Conservation (phyloP, 2,329 filamentous ascomycete genomes). For the Aureobasidium sp. region DNA sequence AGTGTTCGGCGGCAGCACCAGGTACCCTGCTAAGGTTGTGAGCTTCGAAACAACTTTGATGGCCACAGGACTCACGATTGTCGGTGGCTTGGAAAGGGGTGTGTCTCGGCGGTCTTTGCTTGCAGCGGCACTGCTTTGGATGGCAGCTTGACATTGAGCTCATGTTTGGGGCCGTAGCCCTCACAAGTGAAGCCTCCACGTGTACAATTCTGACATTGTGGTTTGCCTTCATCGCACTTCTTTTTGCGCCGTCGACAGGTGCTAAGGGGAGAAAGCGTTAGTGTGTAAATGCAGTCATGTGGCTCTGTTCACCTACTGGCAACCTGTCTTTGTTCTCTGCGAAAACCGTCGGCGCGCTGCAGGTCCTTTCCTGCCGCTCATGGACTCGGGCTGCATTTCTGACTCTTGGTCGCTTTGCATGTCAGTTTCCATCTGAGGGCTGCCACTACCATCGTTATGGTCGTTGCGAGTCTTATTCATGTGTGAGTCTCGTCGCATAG, state of each 20-base stretch:
- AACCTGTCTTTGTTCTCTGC: slow-evolving; percentile 92
- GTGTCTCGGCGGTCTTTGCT: not conserved
- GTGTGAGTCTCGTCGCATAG: slow-evolving; percentile 6
- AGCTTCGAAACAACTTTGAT: not conserved
- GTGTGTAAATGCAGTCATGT: not conserved
- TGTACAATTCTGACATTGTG: slow-evolving; percentile 85
- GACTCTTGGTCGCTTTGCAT: slow-evolving; percentile 2
- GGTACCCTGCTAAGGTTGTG: not conserved
- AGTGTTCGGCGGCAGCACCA: not conserved
- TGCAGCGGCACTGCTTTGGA: slow-evolving; percentile 3
- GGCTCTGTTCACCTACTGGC: slow-evolving; percentile 40
- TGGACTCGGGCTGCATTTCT: not conserved
- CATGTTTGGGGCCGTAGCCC: slow-evolving; percentile 56
- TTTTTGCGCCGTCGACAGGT: slow-evolving; percentile 91
- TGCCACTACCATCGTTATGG: not conserved
- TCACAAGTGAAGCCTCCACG: slow-evolving; percentile 85
- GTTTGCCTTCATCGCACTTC: slow-evolving; percentile 93
- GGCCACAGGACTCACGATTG: not conserved
- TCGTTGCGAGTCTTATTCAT: not conserved
- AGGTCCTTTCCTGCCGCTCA: not conserved
- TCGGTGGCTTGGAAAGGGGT: not conserved
- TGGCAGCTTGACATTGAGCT: slow-evolving; percentile 1
- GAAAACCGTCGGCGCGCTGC: slow-evolving; percentile 59
- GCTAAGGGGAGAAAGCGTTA: slow-evolving; percentile 12
- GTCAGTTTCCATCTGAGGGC: not conserved